Conservation (phyloP, 768 basidiomycete species). For the Psilocybe azurescens region DNA sequence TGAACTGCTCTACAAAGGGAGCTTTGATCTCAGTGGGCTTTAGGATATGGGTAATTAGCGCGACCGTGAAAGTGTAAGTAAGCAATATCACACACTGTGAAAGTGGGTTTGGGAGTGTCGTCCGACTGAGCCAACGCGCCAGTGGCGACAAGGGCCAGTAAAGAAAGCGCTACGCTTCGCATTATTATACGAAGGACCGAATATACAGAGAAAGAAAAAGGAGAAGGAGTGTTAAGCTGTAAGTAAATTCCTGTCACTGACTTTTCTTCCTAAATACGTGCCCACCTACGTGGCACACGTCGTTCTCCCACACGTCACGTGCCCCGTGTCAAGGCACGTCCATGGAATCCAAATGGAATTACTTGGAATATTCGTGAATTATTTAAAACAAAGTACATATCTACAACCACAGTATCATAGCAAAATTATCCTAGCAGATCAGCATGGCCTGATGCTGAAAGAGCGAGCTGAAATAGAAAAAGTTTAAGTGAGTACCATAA, state of each 20-base stretch:
- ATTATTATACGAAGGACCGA: constrained; percentile 77
- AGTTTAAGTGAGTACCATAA: constrained; percentile 10
- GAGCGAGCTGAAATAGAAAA: constrained; percentile 65
- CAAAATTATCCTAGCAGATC: constrained; percentile 70
- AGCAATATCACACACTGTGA: constrained; percentile 58
- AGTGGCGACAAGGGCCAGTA: constrained; percentile 71
- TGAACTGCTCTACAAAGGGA: constrained; percentile 97
- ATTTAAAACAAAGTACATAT: constrained; percentile 5
- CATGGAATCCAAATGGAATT: constrained; percentile 1
- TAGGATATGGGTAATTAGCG: constrained; percentile 19
- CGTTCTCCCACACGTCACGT: constrained; percentile 48
- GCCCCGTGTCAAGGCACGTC: constrained; percentile 19
- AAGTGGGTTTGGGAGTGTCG: constrained; percentile 62
- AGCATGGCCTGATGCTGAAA: constrained; percentile 96
- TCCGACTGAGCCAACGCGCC: constrained; percentile 65
- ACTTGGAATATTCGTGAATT: constrained; percentile 15
- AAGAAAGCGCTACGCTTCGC: constrained; percentile 89
- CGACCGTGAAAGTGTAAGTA: constrained; percentile 11
- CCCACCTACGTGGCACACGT: constrained; percentile 48
- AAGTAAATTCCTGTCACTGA: constrained; percentile 24
- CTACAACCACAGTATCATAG: constrained; percentile 11
- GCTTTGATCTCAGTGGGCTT: constrained; percentile 83
- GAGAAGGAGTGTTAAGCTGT: constrained; percentile 40
- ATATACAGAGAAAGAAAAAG: constrained; percentile 34
- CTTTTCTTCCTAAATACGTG: constrained; percentile 42